Evolutionary conservation across 2,329 filamentous ascomycete genomes (phyloP).

Genomic region (Fonsecaea erecta): DNA sequence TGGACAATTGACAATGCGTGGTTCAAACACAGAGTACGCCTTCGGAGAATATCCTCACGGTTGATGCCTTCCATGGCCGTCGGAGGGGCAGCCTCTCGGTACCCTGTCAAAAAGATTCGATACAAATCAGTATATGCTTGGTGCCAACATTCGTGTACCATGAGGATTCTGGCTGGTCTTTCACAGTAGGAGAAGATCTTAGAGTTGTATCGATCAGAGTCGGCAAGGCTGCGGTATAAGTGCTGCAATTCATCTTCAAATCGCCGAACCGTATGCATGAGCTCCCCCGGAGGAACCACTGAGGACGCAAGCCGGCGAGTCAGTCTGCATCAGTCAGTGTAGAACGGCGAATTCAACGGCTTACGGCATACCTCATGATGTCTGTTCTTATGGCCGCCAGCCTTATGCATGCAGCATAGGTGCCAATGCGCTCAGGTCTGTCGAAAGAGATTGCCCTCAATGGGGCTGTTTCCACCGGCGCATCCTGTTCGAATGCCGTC

Average conservation of each 20-base stretch:
- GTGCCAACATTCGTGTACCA: slow-evolving; percentile 33
- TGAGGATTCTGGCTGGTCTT: slow-evolving; percentile 25
- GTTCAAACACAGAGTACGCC: slow-evolving; percentile 20
- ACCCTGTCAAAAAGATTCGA: slow-evolving; percentile 29
- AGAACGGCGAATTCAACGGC: background rate
- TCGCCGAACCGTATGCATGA: slow-evolving; percentile 20
- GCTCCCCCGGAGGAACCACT: slow-evolving; percentile 9
- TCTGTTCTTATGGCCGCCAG: slow-evolving; percentile 24
- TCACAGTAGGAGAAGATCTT: slow-evolving; percentile 22
- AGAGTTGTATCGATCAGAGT: slow-evolving; percentile 21
- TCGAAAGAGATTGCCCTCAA: slow-evolving; percentile 24
- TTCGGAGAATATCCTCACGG: slow-evolving; percentile 16
- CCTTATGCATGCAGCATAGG: slow-evolving; percentile 25
- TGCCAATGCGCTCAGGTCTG: slow-evolving; percentile 18
- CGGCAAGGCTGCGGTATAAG: slow-evolving; percentile 27
- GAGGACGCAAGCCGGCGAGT: slow-evolving; percentile 23
- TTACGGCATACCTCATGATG: slow-evolving; percentile 23
- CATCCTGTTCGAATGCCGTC: slow-evolving; percentile 53
- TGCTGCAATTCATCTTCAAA: slow-evolving; percentile 27
- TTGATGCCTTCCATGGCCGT: slow-evolving; percentile 24
- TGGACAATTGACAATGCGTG: slow-evolving; percentile 27
- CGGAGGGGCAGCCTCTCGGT: slow-evolving; percentile 25
- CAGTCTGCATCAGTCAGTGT: slow-evolving; percentile 16
- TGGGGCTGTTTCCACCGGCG: slow-evolving; percentile 25
- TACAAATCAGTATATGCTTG: slow-evolving; percentile 32